phyloP scores from a whole-genome alignment of 768 basidiomycete genomes.

The Fistulinella prunicolor region DNA sequence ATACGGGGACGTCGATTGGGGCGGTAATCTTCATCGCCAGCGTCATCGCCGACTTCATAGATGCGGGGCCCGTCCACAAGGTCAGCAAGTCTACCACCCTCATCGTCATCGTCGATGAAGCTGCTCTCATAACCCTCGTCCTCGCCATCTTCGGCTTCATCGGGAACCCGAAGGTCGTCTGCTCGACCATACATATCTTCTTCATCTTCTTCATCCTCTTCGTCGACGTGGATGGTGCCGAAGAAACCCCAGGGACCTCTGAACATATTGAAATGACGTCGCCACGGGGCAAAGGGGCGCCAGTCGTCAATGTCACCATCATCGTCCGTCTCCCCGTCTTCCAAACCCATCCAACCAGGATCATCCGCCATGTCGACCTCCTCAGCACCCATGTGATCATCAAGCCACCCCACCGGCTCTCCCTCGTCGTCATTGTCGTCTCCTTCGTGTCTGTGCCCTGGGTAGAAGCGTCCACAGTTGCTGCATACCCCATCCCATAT shows the following conservation, averaged over 20 bases:
- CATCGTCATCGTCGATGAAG: slow-evolving; percentile 53
- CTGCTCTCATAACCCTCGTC: slow-evolving; percentile 49
- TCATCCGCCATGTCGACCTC: slow-evolving; percentile 29
- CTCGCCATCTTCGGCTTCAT: slow-evolving; percentile 24
- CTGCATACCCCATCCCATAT: slow-evolving; percentile 69
- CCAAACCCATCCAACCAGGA: slow-evolving; percentile 33
- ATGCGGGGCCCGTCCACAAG: slow-evolving; percentile 17
- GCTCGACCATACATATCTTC: slow-evolving; percentile 2
- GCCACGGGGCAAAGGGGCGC: slow-evolving; percentile 19
- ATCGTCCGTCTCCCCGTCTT: slow-evolving; percentile 34
- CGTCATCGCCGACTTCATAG: slow-evolving; percentile 21
- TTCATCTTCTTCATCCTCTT: slow-evolving; percentile 20
- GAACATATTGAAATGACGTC: slow-evolving; percentile 12
- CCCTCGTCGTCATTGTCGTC: slow-evolving; percentile 28
- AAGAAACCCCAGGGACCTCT: slow-evolving; percentile 18
- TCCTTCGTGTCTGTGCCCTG: slow-evolving; percentile 41
- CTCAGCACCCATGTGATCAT: slow-evolving; percentile 38
- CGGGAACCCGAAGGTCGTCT: slow-evolving; percentile 8
- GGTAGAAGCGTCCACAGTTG: slow-evolving; percentile 56
- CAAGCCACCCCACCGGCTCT: slow-evolving; percentile 33
- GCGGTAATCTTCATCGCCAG: slow-evolving; percentile 8
- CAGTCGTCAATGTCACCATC: slow-evolving; percentile 27
- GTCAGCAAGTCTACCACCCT: slow-evolving; percentile 1
- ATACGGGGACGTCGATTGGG: background rate
- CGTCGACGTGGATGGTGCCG: slow-evolving; percentile 18